Evolutionary conservation across 441 rosid species (phyloP).

Genomic region (Corymbia calophylla): DNA sequence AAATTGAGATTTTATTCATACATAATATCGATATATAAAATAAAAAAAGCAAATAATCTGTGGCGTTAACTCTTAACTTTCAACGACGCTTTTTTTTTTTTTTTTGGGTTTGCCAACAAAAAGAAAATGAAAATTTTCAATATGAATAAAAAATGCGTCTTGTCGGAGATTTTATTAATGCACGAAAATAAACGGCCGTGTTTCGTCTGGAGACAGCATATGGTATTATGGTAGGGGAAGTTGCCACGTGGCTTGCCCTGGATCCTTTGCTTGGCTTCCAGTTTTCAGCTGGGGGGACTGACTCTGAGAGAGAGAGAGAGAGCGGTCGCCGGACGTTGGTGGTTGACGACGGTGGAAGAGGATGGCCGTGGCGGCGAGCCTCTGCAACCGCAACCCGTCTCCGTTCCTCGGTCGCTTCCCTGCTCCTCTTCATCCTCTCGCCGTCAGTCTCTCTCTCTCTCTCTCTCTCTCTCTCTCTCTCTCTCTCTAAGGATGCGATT

Average conservation of each 20-base stretch:
- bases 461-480: background rate
- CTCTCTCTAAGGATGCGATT: background rate
- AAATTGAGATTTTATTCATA: background rate
- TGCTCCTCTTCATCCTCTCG: background rate
- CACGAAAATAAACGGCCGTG: background rate
- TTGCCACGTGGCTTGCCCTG: background rate
- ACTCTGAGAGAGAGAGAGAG: background rate
- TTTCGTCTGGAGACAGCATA: background rate
- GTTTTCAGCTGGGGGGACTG: background rate
- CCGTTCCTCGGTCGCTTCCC: constrained; percentile 44
- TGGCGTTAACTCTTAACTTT: background rate
- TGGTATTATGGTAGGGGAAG: background rate
- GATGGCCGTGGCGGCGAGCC: constrained; percentile 45
- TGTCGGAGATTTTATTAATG: background rate
- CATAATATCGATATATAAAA: rapidly evolving
- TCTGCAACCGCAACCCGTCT: constrained; percentile 51
- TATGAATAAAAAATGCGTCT: background rate
- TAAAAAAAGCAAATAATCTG: background rate
- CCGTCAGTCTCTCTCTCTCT: background rate
- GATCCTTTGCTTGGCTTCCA: background rate
- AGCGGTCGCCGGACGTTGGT: background rate
- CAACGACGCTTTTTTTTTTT: too few relatives aligned
- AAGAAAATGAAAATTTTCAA: background rate
- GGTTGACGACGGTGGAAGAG: background rate
- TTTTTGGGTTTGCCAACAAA: rapidly evolving